Evolutionary conservation across 257 asterid genomes (phyloP).

Genomic region (Euphrasia confusa): DNA sequence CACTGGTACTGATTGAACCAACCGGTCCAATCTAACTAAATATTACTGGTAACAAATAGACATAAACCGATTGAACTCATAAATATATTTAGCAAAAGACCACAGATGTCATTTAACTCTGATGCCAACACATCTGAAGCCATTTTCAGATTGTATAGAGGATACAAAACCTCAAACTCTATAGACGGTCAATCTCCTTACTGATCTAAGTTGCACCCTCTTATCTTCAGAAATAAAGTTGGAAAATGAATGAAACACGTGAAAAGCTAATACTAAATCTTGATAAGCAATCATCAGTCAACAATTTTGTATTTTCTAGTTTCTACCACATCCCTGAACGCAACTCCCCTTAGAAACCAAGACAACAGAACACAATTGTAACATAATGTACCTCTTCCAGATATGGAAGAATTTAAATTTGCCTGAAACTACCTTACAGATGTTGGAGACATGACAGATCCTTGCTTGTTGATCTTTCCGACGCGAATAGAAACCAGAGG

Average conservation of each 20-base stretch:
- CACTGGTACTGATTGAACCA: background rate
- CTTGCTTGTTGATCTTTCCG: slow-evolving; percentile 75
- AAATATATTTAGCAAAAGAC: background rate
- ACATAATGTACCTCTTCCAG: background rate
- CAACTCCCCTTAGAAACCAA: background rate
- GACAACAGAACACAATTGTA: background rate
- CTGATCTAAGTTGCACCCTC: slow-evolving; percentile 2
- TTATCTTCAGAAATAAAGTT: background rate
- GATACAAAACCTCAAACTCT: slow-evolving; percentile 2
- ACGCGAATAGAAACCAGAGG: slow-evolving; percentile 91
- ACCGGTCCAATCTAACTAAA: background rate
- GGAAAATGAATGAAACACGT: background rate
- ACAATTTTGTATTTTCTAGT: background rate
- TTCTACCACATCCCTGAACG: background rate
- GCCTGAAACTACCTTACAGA: slow-evolving; percentile 53
- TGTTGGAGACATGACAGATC: slow-evolving; percentile 67
- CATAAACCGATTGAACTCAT: background rate
- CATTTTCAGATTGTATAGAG: slow-evolving; percentile 13
- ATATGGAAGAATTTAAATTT: background rate
- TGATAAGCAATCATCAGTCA: background rate
- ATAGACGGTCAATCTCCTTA: slow-evolving; percentile 2
- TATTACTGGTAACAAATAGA: background rate
- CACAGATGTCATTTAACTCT: background rate
- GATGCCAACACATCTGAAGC: background rate
- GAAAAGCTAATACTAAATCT: slow-evolving; percentile 7